Percentiles rank a stretch among this genome's conserved stretches.
Evolutionary conservation across 2,329 filamentous ascomycete genomes (phyloP).

Genomic region (Esteya vermicola): DNA sequence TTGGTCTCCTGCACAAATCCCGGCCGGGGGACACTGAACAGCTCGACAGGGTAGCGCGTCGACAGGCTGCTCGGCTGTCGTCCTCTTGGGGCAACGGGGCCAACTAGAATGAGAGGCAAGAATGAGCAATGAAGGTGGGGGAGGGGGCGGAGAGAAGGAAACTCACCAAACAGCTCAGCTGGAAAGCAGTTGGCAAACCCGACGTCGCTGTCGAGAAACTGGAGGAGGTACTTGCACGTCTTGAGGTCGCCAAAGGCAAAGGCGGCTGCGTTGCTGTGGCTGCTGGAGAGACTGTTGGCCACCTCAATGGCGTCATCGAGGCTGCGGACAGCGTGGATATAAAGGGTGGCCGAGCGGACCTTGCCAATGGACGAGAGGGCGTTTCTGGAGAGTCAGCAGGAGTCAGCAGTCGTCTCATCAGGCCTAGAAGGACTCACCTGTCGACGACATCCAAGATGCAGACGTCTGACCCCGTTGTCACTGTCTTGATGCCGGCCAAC

Average conservation of each 20-base stretch:
- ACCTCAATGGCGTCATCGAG: slow-evolving; percentile 6
- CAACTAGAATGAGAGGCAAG: slow-evolving; percentile 12
- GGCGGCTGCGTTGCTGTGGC: slow-evolving; percentile 6
- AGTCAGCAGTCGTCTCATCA: neutral
- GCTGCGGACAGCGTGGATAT: slow-evolving; percentile 3
- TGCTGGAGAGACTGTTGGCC: neutral
- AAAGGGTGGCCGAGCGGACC: neutral
- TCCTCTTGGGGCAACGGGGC: slow-evolving; percentile 19
- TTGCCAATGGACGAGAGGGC: neutral
- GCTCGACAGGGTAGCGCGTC: neutral
- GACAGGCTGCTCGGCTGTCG: neutral
- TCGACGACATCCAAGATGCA: slow-evolving; percentile 14
- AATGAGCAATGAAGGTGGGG: no score
- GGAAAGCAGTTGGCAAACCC: slow-evolving; percentile 46
- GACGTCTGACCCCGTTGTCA: slow-evolving; percentile 9
- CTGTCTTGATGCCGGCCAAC: neutral
- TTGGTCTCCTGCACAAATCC: neutral
- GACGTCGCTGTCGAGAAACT: slow-evolving; percentile 35
- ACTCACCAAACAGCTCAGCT: slow-evolving; percentile 28
- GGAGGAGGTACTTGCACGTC: slow-evolving; percentile 41
- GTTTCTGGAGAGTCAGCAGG: neutral
- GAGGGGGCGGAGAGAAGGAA: no score
- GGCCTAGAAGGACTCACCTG: slow-evolving; percentile 13
- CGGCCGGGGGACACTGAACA: neutral
- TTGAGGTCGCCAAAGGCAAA: slow-evolving; percentile 13